Conservation (phyloP, 805 yeast genomes). For the Kazachstania martiniae region DNA sequence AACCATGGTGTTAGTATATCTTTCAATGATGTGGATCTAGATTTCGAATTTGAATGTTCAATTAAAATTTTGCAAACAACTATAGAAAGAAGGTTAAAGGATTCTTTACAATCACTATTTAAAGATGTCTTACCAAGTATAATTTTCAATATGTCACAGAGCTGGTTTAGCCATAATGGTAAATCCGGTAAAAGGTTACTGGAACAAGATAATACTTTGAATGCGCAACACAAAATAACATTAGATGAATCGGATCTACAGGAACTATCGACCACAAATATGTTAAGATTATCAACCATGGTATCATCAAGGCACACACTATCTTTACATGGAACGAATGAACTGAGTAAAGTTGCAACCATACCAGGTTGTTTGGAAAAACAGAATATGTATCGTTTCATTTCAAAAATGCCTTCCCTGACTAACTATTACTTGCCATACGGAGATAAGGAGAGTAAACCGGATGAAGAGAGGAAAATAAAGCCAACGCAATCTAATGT, state of each 20-base stretch:
- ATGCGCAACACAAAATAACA: constrained; percentile 5
- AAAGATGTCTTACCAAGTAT: constrained; percentile 27
- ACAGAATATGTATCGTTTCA: constrained; percentile 24
- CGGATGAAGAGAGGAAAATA: too few relatives aligned
- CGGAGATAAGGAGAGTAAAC: too few relatives aligned
- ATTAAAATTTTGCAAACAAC: constrained; percentile 26
- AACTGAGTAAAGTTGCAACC: constrained; percentile 30
- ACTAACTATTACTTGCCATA: constrained; percentile 17
- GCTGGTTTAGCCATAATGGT: constrained; percentile 15
- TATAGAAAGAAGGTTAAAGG: constrained; percentile 26
- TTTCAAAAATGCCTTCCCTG: constrained; percentile 25
- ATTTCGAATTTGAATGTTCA: constrained; percentile 28
- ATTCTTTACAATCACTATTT: constrained; percentile 25
- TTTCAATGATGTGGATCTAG: constrained; percentile 29
- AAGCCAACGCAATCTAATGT: too few relatives aligned
- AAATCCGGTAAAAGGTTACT: not conserved
- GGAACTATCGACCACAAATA: constrained; percentile 53
- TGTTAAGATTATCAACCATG: constrained; percentile 56
- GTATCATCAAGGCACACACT: constrained; percentile 72
- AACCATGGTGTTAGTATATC: constrained; percentile 26
- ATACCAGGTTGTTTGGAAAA: constrained; percentile 28
- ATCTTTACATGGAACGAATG: constrained; percentile 47
- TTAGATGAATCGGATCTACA: constrained; percentile 22
- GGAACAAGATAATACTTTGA: too few relatives aligned
- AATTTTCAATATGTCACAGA: constrained; percentile 26